Conservation (phyloP, 2,329 filamentous ascomycete genomes). For the Aspergillus neoniger region DNA sequence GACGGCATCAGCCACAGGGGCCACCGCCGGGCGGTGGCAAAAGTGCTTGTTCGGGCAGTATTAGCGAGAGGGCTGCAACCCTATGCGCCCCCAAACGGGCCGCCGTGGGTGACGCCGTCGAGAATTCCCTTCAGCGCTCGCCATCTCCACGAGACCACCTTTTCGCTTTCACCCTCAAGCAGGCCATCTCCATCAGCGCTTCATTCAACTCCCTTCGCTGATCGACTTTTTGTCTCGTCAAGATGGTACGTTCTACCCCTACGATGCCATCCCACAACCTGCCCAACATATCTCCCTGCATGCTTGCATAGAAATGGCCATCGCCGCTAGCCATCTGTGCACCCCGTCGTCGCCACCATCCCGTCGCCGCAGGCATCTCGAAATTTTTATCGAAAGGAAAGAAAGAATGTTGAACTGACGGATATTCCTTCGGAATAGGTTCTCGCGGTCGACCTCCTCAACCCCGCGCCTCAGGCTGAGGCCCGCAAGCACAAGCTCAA, state of each 20-base stretch:
- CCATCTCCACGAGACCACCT: conserved; percentile 37
- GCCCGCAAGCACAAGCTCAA: conserved; percentile 99
- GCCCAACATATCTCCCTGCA: background rate
- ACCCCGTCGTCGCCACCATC: conserved; percentile 20
- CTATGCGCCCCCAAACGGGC: conserved; percentile 35
- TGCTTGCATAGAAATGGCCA: background rate
- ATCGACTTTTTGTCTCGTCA: conserved; percentile 45
- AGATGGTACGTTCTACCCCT: conserved; percentile 42
- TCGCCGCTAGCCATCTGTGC: conserved; percentile 10
- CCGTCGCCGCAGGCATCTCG: conserved; percentile 8
- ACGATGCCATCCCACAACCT: background rate
- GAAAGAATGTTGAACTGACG: conserved; percentile 20
- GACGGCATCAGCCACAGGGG: background rate
- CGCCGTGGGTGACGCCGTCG: conserved; percentile 26
- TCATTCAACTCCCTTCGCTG: conserved; percentile 43
- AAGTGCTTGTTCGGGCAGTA: conserved; percentile 25
- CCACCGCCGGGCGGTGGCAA: background rate
- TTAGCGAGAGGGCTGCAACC: conserved; percentile 47
- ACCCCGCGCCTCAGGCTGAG: conserved; percentile 96
- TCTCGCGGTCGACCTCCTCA: conserved; percentile 99
- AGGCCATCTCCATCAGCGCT: conserved; percentile 46
- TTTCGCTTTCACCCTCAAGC: conserved; percentile 37
- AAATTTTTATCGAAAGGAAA: conserved; percentile 4
- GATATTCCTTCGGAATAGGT: conserved; percentile 61
- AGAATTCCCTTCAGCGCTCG: conserved; percentile 40